A percentile compares a stretch with the other conserved stretches of the same genome.
These are phyloP conservation scores for Bipolaris bicolor DNA, from an alignment of 2,329 filamentous ascomycete genomes.

Conservation along the genomic window DNA sequence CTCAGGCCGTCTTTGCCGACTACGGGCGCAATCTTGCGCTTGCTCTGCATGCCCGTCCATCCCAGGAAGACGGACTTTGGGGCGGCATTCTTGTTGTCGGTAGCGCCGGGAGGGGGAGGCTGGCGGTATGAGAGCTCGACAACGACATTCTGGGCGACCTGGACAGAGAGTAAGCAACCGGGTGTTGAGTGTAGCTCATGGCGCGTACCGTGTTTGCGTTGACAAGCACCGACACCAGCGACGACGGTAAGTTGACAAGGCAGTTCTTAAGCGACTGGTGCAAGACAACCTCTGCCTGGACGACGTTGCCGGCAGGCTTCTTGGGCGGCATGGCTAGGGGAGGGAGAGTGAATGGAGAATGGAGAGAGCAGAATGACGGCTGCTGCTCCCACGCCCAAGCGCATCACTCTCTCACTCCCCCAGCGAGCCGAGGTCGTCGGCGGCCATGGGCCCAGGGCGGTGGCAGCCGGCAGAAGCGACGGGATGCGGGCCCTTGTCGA, in stretches of 20 bases:
- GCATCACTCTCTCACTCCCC: slow-evolving; percentile 1
- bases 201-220: slow-evolving; percentile 84
- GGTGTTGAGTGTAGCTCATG: neutral
- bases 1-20: slow-evolving; percentile 76
- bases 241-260: slow-evolving; percentile 87
- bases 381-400: slow-evolving; percentile 10
- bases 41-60: slow-evolving; percentile 98
- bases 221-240: slow-evolving; percentile 81
- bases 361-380: slow-evolving; percentile 11
- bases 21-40: slow-evolving; percentile 75
- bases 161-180: slow-evolving; percentile 57
- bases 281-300: slow-evolving; percentile 81
- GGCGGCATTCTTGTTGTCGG: slow-evolving; percentile 50
- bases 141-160: slow-evolving; percentile 95
- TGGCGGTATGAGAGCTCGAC: slow-evolving; percentile 84
- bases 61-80: slow-evolving; percentile 80
- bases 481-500: slow-evolving; percentile 15
- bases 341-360: neutral
- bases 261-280: slow-evolving; percentile 86
- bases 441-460: slow-evolving; percentile 28
- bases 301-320: slow-evolving; percentile 57
- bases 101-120: slow-evolving; percentile 54
- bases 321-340: slow-evolving; percentile 45
- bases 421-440: slow-evolving; percentile 42
- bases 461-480: slow-evolving; percentile 22